Base-by-base conservation (phyloP, 2,329 filamentous ascomycete genomes). In the Hypoxylon sp. region DNA sequence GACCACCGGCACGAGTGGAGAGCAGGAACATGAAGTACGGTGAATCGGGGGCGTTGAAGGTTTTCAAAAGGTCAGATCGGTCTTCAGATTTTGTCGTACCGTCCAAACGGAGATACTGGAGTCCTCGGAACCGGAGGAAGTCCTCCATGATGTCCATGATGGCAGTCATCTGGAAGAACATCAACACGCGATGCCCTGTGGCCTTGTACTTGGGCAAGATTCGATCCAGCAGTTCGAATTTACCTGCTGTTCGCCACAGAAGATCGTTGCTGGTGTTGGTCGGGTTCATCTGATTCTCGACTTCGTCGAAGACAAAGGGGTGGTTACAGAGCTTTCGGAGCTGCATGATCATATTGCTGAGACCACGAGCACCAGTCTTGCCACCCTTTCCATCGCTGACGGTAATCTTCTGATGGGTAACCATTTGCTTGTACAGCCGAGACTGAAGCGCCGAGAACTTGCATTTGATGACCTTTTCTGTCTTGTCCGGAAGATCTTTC, bases 141-240 rank as follows among this genome's bases (percentile, higher is more conserved):
- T 99, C 95, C 69, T 99, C 95, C 95, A 99, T 98, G 71, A 99
- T 99, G 77, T 99, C 97, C 95, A 99, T 99, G 73, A 99, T 99
- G 61, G 96, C 93, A 3, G 95, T 99, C 95, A 99, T 99, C 75
- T 99, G 95, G 83, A 99, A 99, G 84, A 99, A 99, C 90, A 99
- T 98, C 74, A 99, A 82, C 23, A 98, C 92, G 76, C 95, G 90
- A 85, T 99, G 95, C 13, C 92, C 92, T 1, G 91, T 93, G 2
- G 84, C 88, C 67, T 91, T 86, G 76, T 99, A 98, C 77, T 99
- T 99, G 42, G 95, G 95, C 63, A 99, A 76, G 60, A 99, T 83
- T 48, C 95, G 85, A 74, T 99, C 95, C 21, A 99, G 82, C 24
- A 99, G 82, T 78, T 99, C 95, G 69, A 99, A 99, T 77, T 99